Evolutionary conservation across 2,329 filamentous ascomycete genomes (phyloP).

Genomic region (Hypomyces rosellus): DNA sequence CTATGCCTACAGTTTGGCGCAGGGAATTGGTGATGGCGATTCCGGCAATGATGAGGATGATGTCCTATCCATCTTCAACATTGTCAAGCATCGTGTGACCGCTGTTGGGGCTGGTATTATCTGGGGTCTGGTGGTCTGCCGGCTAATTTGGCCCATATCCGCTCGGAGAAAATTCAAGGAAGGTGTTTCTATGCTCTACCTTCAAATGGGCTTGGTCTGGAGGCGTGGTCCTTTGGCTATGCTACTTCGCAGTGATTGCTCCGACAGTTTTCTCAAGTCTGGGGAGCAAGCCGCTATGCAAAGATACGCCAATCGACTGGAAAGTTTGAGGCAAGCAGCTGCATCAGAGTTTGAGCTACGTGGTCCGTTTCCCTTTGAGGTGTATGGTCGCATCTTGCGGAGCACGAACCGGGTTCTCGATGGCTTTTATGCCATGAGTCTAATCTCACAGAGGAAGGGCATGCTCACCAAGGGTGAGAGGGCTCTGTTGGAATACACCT

Average conservation of each 20-base stretch:
- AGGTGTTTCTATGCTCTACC: constrained; percentile 74
- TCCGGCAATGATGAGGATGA: constrained; percentile 78
- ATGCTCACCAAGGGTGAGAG: constrained; percentile 69
- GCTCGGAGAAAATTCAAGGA: constrained; percentile 79
- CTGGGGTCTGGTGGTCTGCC: constrained; percentile 82
- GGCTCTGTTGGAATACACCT: constrained; percentile 68
- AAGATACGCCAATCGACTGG: constrained; percentile 62
- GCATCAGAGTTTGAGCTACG: constrained; percentile 74
- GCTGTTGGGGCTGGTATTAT: constrained; percentile 75
- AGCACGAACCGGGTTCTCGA: constrained; percentile 76
- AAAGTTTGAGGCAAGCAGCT: constrained; percentile 63
- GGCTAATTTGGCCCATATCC: constrained; percentile 82
- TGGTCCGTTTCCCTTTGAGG: constrained; percentile 69
- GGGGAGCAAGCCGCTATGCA: constrained; percentile 81
- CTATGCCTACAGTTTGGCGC: constrained; percentile 80
- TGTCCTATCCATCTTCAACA: constrained; percentile 73
- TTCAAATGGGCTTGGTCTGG: constrained; percentile 91
- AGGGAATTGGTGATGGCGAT: constrained; percentile 65
- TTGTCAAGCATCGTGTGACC: constrained; percentile 74
- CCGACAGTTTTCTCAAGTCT: constrained; percentile 66
- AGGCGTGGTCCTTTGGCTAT: constrained; percentile 79
- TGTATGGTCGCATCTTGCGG: constrained; percentile 63
- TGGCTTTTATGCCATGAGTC: constrained; percentile 87
- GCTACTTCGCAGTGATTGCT: constrained; percentile 52
- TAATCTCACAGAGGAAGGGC: constrained; percentile 73